A percentile compares a stretch with the other conserved stretches of the same genome.
Conservation (phyloP, 2,329 filamentous ascomycete species). For the Apiospora pterosperma region DNA sequence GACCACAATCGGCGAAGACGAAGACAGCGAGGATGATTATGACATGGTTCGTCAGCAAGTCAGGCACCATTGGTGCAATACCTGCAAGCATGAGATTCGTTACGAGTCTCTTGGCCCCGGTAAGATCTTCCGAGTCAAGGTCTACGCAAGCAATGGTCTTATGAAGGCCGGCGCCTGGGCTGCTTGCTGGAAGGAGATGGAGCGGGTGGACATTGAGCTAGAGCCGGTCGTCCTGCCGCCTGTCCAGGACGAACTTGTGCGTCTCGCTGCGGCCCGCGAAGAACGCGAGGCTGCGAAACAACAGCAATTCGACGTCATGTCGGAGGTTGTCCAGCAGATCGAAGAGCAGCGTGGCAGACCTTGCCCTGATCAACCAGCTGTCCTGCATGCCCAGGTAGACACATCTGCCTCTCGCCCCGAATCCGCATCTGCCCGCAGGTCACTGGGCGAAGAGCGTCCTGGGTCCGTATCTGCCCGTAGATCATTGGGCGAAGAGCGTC, state of each 20-base stretch:
- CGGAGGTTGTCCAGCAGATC: conserved; percentile 27
- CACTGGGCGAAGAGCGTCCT: conserved; percentile 10
- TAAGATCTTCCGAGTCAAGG: conserved; percentile 72
- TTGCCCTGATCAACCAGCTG: conserved; percentile 18
- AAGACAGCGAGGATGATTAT: conserved; percentile 42
- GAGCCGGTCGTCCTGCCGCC: conserved; percentile 65
- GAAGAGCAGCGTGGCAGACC: conserved; percentile 25
- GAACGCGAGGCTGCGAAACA: conserved; percentile 27
- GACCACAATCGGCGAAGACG: conserved; percentile 38
- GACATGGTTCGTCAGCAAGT: conserved; percentile 29
- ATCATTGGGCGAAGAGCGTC: neutral
- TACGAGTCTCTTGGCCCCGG: conserved; percentile 50
- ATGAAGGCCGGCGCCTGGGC: conserved; percentile 91
- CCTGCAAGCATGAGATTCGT: conserved; percentile 52
- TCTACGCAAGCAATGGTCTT: conserved; percentile 91
- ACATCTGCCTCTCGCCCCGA: conserved; percentile 17
- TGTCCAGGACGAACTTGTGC: conserved; percentile 58
- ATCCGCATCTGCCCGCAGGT: conserved; percentile 9
- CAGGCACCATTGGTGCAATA: conserved; percentile 53
- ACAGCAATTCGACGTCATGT: conserved; percentile 29
- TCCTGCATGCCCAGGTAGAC: conserved; percentile 26
- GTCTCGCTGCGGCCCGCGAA: conserved; percentile 45
- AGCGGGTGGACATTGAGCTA: conserved; percentile 93
- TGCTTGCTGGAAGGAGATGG: conserved; percentile 96
- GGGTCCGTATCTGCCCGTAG: neutral